Evolutionary conservation across 345 rosid genomes (phyloP), one percentile per base, ranked within the genome.

Genomic region (Mangifera indica): DNA sequence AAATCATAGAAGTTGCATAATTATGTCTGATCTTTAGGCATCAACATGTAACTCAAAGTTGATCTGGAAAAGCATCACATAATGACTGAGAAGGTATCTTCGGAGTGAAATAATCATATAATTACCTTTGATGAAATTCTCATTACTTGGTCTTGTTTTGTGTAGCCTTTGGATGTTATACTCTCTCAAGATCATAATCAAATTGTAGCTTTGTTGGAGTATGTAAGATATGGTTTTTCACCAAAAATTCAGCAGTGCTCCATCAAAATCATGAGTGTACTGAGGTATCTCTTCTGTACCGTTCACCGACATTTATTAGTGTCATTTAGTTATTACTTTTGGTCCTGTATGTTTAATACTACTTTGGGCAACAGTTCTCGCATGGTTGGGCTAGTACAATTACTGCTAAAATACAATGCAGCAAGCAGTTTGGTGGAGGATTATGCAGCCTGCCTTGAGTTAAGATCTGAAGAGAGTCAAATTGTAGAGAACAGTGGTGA

Each of bases 131-230:
- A 59, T 63, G 25, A 20, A 44, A 11, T 48, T 37, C 42, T 68
- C 49, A 42, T 49, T 64, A 63, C 60, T 71, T 52, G 77, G 60
- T 58, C 26, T 34, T 82, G 69, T 60, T 69, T 64, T 64, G 55
- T 83, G 84, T 87, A 94, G 98, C 97, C 97, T 69, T 74, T 94
- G 87, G 98, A 94, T 81, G 78, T 90, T 73, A 89, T 94, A 76
- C 95, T 94, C 59, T 89, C 91, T 42, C 98, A 94, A 83, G 97
- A 92, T 83, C 93, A 87, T 84, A 85, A 85, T 78, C 98, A 92
- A 83, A 84, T 89, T 77, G 82, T 89, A 70, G 83, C 87, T 25
- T 72, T 94, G 78, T 63, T 94, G 92, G 98, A 90, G 88, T 92
- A 89, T 77, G 90, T 92, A 74, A 90, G 97, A 92, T 92, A 92